Percentiles rank a stretch among this genome's conserved stretches.
These are phyloP conservation scores for Cryptococcus sp. DNA, from an alignment of 1,284 basidiomycete species.

Conservation along the genomic window DNA sequence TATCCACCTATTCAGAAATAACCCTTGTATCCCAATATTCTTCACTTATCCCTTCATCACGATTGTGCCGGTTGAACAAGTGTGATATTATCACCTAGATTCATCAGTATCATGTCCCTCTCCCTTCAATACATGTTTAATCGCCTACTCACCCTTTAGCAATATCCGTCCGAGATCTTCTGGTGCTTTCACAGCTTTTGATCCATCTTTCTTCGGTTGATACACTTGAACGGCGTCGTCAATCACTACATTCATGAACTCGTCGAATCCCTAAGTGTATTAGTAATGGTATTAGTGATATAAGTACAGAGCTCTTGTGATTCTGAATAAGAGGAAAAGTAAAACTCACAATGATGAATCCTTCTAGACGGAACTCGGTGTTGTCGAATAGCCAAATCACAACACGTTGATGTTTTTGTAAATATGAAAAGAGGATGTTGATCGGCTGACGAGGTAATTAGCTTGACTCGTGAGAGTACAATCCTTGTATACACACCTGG, in stretches of 20 bases:
- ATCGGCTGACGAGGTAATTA: conserved; percentile 45
- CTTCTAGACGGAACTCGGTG: conserved; percentile 93
- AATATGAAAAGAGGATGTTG: conserved; percentile 99
- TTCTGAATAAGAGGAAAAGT: not conserved
- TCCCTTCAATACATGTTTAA: conserved; percentile 60
- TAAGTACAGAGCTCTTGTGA: not conserved
- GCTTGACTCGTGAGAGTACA: too few species aligned
- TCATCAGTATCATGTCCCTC: conserved; percentile 41
- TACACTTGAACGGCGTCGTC: conserved; percentile 93
- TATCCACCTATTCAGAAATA: too few species aligned
- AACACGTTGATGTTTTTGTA: conserved; percentile 78
- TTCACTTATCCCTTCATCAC: not conserved
- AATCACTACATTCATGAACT: conserved; percentile 99
- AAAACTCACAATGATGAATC: conserved; percentile 74
- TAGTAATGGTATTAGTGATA: not conserved
- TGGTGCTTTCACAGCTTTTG: conserved; percentile 73
- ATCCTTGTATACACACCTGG: conserved; percentile 60
- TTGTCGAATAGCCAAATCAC: conserved; percentile 98
- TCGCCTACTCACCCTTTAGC: conserved; percentile 2
- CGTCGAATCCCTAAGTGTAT: conserved; percentile 81
- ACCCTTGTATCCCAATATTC: too few species aligned
- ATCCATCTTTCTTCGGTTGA: conserved; percentile 60
- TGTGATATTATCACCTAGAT: conserved; percentile 89
- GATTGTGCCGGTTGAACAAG: conserved; percentile 65
- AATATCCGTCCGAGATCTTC: conserved; percentile 46